Evolutionary conservation across 805 yeast species (phyloP).

Genomic region (Hagleromyces aurorensis): DNA sequence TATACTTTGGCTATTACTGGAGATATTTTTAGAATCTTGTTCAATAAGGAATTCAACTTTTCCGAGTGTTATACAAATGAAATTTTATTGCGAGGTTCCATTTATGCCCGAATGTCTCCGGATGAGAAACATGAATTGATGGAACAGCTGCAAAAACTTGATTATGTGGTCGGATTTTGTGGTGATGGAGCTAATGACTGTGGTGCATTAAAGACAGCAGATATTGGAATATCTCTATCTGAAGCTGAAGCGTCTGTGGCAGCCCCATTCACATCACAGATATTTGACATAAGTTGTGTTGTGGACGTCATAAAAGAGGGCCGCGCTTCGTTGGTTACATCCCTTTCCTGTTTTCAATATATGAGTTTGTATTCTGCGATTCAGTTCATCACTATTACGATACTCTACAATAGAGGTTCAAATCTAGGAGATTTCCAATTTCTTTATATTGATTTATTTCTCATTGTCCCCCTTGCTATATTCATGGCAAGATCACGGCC

Average conservation of each 20-base stretch:
- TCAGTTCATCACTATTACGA: slow-evolving; percentile 82
- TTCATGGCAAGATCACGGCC: slow-evolving; percentile 98
- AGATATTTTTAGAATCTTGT: slow-evolving; percentile 73
- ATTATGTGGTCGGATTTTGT: slow-evolving; percentile 92
- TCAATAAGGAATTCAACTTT: slow-evolving; percentile 35
- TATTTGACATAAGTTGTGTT: slow-evolving; percentile 89
- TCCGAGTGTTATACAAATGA: slow-evolving; percentile 39
- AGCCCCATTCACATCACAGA: slow-evolving; percentile 91
- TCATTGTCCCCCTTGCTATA: slow-evolving; percentile 90
- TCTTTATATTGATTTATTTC: slow-evolving; percentile 80
- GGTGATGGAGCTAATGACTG: slow-evolving; percentile 99
- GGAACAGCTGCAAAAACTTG: slow-evolving; percentile 72
- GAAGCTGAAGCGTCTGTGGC: slow-evolving; percentile 99
- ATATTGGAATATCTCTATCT: slow-evolving; percentile 89
- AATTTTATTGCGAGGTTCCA: slow-evolving; percentile 61
- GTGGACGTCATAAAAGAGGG: slow-evolving; percentile 90
- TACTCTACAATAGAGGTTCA: slow-evolving; percentile 79
- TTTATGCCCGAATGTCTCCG: slow-evolving; percentile 97
- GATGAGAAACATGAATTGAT: slow-evolving; percentile 97
- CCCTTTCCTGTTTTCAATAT: slow-evolving; percentile 94
- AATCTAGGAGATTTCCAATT: slow-evolving; percentile 96
- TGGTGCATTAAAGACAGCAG: slow-evolving; percentile 96
- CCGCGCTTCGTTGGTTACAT: slow-evolving; percentile 87
- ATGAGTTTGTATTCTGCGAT: slow-evolving; percentile 97
- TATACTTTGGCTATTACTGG: slow-evolving; percentile 86